Evolutionary conservation across 768 basidiomycete genomes (phyloP).

Genomic region (Pulveroboletus frians): DNA sequence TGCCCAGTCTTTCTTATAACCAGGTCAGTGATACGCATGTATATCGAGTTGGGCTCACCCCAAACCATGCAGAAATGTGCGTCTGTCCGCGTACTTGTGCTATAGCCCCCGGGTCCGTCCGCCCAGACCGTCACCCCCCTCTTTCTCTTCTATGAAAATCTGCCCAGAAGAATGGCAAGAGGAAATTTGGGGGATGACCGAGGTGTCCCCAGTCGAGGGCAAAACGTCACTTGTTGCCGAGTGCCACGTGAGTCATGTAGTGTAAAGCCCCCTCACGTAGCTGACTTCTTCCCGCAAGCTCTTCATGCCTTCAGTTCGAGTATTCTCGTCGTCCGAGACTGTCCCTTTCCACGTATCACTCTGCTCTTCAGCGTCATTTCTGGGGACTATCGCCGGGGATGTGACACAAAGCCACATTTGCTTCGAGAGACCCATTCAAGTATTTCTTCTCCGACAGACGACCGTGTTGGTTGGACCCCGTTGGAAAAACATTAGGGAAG

Average conservation of each 20-base stretch:
- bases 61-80: constrained; percentile 14
- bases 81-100: constrained; percentile 21
- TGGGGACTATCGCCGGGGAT: constrained; percentile 12
- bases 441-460: constrained; percentile 53
- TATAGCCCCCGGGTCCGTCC: constrained; percentile 31
- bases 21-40: constrained; percentile 15
- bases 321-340: constrained; percentile 50
- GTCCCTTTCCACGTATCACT: constrained; percentile 68
- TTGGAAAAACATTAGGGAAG: constrained; percentile 13
- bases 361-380: constrained; percentile 41
- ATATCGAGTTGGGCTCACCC: constrained; percentile 1
- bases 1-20: constrained; percentile 18
- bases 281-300: constrained; percentile 36
- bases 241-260: constrained; percentile 25
- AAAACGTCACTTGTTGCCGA: constrained; percentile 17
- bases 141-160: constrained; percentile 23
- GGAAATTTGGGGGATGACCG: constrained; percentile 28
- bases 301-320: constrained; percentile 55
- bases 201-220: constrained; percentile 3
- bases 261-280: neutral
- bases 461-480: constrained; percentile 30
- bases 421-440: constrained; percentile 36
- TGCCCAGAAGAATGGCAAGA: constrained; percentile 32
- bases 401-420: constrained; percentile 6
- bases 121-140: constrained; percentile 24